A percentile compares a stretch with the other conserved stretches of the same genome.
Evolutionary conservation across 345 rosid species (phyloP).

Genomic region (Pistacia integerrima): DNA sequence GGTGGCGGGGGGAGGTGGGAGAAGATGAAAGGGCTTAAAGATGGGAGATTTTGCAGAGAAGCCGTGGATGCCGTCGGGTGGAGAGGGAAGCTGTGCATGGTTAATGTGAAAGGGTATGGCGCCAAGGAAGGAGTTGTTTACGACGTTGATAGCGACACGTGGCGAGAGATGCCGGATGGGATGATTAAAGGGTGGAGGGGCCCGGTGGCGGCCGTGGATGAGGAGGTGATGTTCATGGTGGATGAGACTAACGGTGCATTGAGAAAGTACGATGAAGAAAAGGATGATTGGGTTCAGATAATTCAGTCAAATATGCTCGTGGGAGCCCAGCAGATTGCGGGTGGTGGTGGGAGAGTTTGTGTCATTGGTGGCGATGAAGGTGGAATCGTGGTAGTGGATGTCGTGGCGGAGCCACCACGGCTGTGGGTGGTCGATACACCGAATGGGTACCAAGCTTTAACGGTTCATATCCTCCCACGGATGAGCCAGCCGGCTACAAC

Average conservation of each 20-base stretch:
- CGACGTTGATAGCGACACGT: slow-evolving; percentile 31
- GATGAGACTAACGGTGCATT: slow-evolving; percentile 43
- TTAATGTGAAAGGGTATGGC: slow-evolving; percentile 43
- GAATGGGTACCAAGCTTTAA: slow-evolving; percentile 28
- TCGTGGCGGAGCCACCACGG: slow-evolving; percentile 25
- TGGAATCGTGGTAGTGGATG: slow-evolving; percentile 44
- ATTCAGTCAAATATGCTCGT: slow-evolving; percentile 27
- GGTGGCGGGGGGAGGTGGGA: slow-evolving; percentile 33
- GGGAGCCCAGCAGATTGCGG: slow-evolving; percentile 46
- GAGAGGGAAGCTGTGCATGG: slow-evolving; percentile 57
- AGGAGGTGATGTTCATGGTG: slow-evolving; percentile 41
- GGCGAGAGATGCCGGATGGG: slow-evolving; percentile 48
- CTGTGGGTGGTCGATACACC: slow-evolving; percentile 38
- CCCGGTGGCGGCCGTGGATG: slow-evolving; percentile 56
- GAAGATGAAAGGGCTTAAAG: slow-evolving; percentile 30
- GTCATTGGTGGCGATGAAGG: slow-evolving; percentile 16
- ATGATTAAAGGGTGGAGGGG: slow-evolving; percentile 60
- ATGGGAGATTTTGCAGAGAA: slow-evolving; percentile 48
- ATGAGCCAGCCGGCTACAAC: slow-evolving; percentile 21
- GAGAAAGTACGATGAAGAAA: slow-evolving; percentile 34
- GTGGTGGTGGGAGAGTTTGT: slow-evolving; percentile 48
- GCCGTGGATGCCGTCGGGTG: slow-evolving; percentile 55
- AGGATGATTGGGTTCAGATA: slow-evolving; percentile 39
- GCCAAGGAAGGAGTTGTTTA: slow-evolving; percentile 43
- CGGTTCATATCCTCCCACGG: slow-evolving; percentile 49